Evolutionary conservation across 2,329 filamentous ascomycete species (phyloP).

Genomic region (Amesomyces nigricolor): DNA sequence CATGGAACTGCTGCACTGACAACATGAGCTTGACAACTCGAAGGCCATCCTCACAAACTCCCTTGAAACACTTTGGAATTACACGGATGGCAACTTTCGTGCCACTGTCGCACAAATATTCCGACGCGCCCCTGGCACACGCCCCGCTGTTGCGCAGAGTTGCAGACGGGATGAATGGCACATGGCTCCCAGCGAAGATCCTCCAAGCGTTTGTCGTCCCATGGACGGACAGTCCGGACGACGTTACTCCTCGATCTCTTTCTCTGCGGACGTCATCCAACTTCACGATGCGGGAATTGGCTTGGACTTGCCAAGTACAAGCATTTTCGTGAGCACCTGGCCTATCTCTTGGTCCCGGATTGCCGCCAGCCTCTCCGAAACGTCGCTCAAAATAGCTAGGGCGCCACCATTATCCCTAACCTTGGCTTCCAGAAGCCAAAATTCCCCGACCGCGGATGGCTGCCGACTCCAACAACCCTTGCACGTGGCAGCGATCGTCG

Average conservation of each 20-base stretch:
- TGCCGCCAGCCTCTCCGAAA: background rate
- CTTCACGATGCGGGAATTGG: too few relatives aligned
- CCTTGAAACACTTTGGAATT: slow-evolving; percentile 11
- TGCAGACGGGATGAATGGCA: slow-evolving; percentile 1
- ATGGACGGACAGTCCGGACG: background rate
- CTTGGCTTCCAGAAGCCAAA: slow-evolving; percentile 6
- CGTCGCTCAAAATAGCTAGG: background rate
- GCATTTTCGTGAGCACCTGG: too few relatives aligned
- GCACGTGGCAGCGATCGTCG: slow-evolving; percentile 6
- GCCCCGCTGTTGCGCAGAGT: background rate
- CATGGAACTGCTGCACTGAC: too few relatives aligned
- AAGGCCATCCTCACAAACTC: too few relatives aligned
- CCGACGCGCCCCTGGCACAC: slow-evolving; percentile 3
- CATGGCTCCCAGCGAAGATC: background rate
- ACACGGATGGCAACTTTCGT: slow-evolving; percentile 4
- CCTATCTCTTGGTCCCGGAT: background rate
- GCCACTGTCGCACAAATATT: slow-evolving; percentile 17
- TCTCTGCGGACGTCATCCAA: too few relatives aligned
- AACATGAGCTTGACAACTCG: too few relatives aligned
- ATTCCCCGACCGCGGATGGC: background rate
- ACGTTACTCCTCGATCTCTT: too few relatives aligned
- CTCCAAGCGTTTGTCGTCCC: background rate
- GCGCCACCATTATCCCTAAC: background rate
- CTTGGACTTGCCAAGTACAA: too few relatives aligned
- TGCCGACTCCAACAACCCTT: background rate